These are phyloP conservation scores for Chaetomium sp. DNA, from an alignment of 2,329 filamentous ascomycete species.

Conservation along the genomic window DNA sequence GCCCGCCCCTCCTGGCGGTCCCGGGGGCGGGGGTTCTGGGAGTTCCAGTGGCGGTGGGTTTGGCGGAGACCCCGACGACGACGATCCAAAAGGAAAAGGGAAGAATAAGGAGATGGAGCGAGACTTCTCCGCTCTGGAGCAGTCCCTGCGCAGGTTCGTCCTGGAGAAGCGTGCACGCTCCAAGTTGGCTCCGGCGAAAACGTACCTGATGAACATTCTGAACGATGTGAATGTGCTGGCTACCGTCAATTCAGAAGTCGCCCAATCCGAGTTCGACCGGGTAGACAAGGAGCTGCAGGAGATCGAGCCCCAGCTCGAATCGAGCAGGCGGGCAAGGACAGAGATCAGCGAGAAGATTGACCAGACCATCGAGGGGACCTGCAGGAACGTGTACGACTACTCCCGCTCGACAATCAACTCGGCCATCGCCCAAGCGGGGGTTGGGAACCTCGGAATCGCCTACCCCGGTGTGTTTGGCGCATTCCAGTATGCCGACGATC, in stretches of 20 bases:
- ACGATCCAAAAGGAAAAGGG: slow-evolving; percentile 72
- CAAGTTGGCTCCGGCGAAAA: slow-evolving; percentile 93
- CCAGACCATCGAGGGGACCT: slow-evolving; percentile 78
- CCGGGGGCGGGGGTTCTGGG: slow-evolving; percentile 51
- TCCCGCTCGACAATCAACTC: slow-evolving; percentile 73
- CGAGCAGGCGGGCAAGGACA: slow-evolving; percentile 75
- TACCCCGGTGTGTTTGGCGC: slow-evolving; percentile 85
- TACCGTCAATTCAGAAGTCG: slow-evolving; percentile 83
- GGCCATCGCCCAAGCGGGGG: slow-evolving; percentile 77
- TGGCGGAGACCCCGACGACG: slow-evolving; percentile 51
- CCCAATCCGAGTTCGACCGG: slow-evolving; percentile 79
- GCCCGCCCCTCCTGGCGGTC: slow-evolving; percentile 55
- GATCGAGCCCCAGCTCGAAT: slow-evolving; percentile 82
- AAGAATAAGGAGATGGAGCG: slow-evolving; percentile 86
- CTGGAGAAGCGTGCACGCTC: slow-evolving; percentile 93
- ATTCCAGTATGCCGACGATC: slow-evolving; percentile 90
- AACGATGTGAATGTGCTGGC: slow-evolving; percentile 84
- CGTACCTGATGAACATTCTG: slow-evolving; percentile 90
- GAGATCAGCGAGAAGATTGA: slow-evolving; percentile 84
- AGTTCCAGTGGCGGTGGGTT: slow-evolving; percentile 57
- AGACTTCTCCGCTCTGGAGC: slow-evolving; percentile 88
- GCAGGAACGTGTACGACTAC: slow-evolving; percentile 81
- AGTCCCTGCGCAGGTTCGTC: slow-evolving; percentile 87
- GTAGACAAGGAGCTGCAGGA: slow-evolving; percentile 78
- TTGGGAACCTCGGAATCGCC: slow-evolving; percentile 75